phyloP scores from a whole-genome alignment of 805 yeast species.

The Naumovozyma baii region DNA sequence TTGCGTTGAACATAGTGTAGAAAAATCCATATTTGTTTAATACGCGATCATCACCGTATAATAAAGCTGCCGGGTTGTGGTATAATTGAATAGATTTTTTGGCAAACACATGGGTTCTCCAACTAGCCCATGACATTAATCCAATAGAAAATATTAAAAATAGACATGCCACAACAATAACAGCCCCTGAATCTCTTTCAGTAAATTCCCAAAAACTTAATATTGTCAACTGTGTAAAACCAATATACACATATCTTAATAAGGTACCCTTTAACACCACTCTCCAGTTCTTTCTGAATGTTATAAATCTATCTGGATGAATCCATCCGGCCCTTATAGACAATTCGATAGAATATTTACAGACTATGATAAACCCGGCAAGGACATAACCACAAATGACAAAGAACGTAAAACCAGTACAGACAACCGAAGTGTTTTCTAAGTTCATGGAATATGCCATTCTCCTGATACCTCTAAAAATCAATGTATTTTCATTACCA shows the following conservation, averaged over 20 bases:
- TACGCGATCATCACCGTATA: conserved; percentile 68
- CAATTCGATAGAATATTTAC: conserved; percentile 44
- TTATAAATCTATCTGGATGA: conserved; percentile 37
- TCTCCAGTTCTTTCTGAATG: conserved; percentile 48
- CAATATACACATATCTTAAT: conserved; percentile 71
- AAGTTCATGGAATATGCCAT: conserved; percentile 65
- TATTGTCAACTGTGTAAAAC: conserved; percentile 71
- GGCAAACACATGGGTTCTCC: conserved; percentile 56
- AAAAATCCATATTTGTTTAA: conserved; percentile 78
- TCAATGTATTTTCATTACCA: conserved; percentile 49
- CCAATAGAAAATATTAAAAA: conserved; percentile 54
- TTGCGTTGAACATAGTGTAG: conserved; percentile 80
- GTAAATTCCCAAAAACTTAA: conserved; percentile 85
- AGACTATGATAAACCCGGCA: conserved; percentile 46
- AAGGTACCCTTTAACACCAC: conserved; percentile 66
- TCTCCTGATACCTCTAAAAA: conserved; percentile 78
- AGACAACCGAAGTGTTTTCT: conserved; percentile 74
- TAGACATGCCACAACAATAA: conserved; percentile 68
- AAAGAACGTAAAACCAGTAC: conserved; percentile 83
- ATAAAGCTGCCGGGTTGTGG: conserved; percentile 77
- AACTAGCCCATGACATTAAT: conserved; percentile 55
- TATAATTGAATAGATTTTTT: conserved; percentile 45
- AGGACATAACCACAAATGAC: conserved; percentile 66
- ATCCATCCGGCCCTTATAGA: conserved; percentile 41
- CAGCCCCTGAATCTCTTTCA: conserved; percentile 75